Evolutionary conservation across 2,329 filamentous ascomycete species (phyloP), one percentile per base, ranked within the genome.

Genomic region (Venturia nashicola): DNA sequence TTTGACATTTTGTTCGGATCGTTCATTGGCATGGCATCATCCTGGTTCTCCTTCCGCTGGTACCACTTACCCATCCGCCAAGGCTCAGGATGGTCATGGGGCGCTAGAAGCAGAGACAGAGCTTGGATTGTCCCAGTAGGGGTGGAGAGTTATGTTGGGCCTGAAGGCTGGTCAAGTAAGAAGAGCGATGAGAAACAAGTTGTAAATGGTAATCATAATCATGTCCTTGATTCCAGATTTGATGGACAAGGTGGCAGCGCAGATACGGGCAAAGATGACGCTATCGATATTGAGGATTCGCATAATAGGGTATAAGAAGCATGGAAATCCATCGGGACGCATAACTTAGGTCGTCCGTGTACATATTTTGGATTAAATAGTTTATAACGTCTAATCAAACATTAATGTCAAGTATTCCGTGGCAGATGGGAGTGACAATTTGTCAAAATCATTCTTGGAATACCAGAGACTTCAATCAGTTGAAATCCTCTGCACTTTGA

Each of bases 11-110:
- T 97, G 2, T 90, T 89, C 67, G 93, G 93, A n/a, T 88, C 87
- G 64, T 68, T 89, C 14, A 88, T 97, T 66, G 93, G 93, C 9
- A 81, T 87, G 16, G 75, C 86, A 55, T 83, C 83, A 44, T 83
- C 89, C 23, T 86, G 86, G 72, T 85, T 93, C 68, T 83, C 86
- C 3, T 96, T 96, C 78, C 82, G 89, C 32, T 90, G 87, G 77
- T 97, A 96, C 72, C 91, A 97, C 72, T 77, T 94, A 11, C 90
- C 91, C 0, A 85, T 96, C 67, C 79, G 78, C 23, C 81, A 82
- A n/a, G 91, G 91, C 7, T 88, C 87, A 1, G 92, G 92, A 16
- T 96, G 91, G 91, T 86, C 90, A 0, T 96, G 91, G 92, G 91
- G 88, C 2, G 86, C 91, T 0, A 82, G 92, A 61, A 89, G 83